Base-by-base conservation (phyloP, 495 filamentous ascomycete genomes). In the Talaromyces stipitatus region DNA sequence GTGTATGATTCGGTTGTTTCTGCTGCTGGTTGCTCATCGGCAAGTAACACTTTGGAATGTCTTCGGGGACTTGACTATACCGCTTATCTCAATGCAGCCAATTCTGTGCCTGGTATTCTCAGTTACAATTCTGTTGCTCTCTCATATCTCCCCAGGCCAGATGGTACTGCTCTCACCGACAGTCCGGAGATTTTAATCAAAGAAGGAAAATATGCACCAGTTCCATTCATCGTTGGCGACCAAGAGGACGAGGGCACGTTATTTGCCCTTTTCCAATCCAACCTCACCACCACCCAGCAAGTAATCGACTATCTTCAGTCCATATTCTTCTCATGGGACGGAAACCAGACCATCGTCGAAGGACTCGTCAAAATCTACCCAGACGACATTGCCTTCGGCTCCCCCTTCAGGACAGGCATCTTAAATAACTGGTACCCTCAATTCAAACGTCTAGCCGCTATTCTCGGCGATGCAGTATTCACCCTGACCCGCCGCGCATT, bases 381-480 rank as follows among this genome's bases (percentile, higher is more conserved):
- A 10, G 55, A 75, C n/a, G 72, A 66, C 32, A 57, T 75, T 14
- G 63, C 69, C 11, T 70, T 76, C 32, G 86, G 85, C 26, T 84
- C 79, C 0, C 88, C 87, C 4, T 90, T 87, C 72, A 71, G 81
- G 47, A 88, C 85, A 0, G 77, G 84, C 12, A 56, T 74, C 8
- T 36, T 80, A 3, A 85, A 90, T 67, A 82, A 83, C 60, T 70
- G 80, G 64, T 90, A 89, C 60, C 86, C 87, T 0, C 78, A 87
- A 62, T 90, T 82, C 75, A 92, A 91, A 66, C 85, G 86, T 2
- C 72, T 90, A 0, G 83, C 88, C 1, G 86, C 87, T n/a, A 84
- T 91, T 47, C 73, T 90, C 0, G 87, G 87, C 24, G 87, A 91
- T 59, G 62, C 85, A 1, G 78, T 78, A 22, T 89, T 87, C 62